Percentiles rank a stretch among this genome's conserved stretches.
Evolutionary conservation across 2,329 filamentous ascomycete species (phyloP).

Genomic region (Microcyclospora pomicola): DNA sequence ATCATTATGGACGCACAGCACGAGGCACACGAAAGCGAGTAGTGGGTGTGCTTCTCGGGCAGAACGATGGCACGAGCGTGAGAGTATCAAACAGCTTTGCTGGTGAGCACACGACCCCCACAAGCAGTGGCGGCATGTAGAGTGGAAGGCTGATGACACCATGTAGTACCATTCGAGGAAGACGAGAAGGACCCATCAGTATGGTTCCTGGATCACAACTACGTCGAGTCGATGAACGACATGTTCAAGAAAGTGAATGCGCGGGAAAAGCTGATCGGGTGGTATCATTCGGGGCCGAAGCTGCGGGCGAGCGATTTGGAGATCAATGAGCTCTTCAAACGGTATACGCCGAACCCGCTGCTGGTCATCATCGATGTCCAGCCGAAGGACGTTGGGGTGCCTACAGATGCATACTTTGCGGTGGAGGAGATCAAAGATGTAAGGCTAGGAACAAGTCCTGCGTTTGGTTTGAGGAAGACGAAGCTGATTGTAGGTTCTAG

Average conservation of each 20-base stretch:
- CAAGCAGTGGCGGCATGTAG: slow-evolving; percentile 4
- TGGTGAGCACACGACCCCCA: slow-evolving; percentile 42
- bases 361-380: slow-evolving; percentile 98
- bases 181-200: slow-evolving; percentile 97
- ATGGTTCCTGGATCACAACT: slow-evolving; percentile 99
- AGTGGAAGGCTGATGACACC: slow-evolving; percentile 1
- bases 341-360: slow-evolving; percentile 91
- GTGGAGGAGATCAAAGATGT: slow-evolving; percentile 99
- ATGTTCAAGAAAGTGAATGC: slow-evolving; percentile 99
- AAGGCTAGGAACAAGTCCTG: slow-evolving; percentile 2
- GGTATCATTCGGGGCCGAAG: slow-evolving; percentile 98
- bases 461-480: too few species aligned
- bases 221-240: slow-evolving; percentile 98
- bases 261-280: slow-evolving; percentile 94
- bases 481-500: slow-evolving; percentile 31
- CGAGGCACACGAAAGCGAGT: slow-evolving; percentile 82
- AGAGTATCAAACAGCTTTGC: slow-evolving; percentile 98
- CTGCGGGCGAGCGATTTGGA: slow-evolving; percentile 90
- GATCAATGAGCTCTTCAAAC: slow-evolving; percentile 99
- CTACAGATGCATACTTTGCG: slow-evolving; percentile 97
- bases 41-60: slow-evolving; percentile 84
- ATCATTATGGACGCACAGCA: slow-evolving; percentile 91
- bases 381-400: slow-evolving; percentile 92
- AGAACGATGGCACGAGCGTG: slow-evolving; percentile 93
- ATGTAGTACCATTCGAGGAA: slow-evolving; percentile 87